Evolutionary conservation across 177 flowering plant genomes (phyloP), one percentile per base, ranked within the genome.

Genomic region (Vitis hybrid): DNA sequence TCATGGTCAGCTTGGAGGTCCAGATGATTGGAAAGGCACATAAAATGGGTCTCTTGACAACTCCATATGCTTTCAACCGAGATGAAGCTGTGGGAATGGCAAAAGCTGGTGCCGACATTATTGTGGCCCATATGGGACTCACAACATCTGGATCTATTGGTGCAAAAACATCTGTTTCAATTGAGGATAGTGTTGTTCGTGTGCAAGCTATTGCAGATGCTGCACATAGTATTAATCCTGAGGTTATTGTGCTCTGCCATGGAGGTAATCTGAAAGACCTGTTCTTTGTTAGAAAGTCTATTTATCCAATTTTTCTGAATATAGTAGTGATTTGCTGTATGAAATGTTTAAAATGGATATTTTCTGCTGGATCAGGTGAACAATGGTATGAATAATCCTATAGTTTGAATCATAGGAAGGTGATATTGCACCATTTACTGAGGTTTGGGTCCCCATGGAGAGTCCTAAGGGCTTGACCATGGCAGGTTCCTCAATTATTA

Each of bases 51-150:
- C 84, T 95, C 50, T 83, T 94, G 78, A 92, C 98, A 57, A 94
- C 99, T 51, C 99, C 99, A 56, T 93, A 93, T 76, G 96, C 97
- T 65, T 95, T 95, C 80, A 89, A 87, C 60, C 68, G 69, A 80
- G 84, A 84, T 60, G 99, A 94, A 87, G 94, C 96, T 64, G 72
- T 58, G 54, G 85, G 82, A 77, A 95, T 95, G 99, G 93, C 97
- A 56, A 87, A 91, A 85, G 97, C 88, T 70, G 99, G 99, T 52
- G 99, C 99, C 68, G 92, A 92, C 75, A 88, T 94, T 48, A 78
- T 94, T 49, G 99, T 94, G 66, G 99, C 99, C 1, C 99, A 94
- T 76, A 91, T 94, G 97, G 99, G 99, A 19, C 91, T 94, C 52
- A 94, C 99, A 18, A 91, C 95, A 27, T 81, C 97, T 68, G 99